Conservation (phyloP, 2,329 filamentous ascomycete genomes). For the Hypoxylon sp. region DNA sequence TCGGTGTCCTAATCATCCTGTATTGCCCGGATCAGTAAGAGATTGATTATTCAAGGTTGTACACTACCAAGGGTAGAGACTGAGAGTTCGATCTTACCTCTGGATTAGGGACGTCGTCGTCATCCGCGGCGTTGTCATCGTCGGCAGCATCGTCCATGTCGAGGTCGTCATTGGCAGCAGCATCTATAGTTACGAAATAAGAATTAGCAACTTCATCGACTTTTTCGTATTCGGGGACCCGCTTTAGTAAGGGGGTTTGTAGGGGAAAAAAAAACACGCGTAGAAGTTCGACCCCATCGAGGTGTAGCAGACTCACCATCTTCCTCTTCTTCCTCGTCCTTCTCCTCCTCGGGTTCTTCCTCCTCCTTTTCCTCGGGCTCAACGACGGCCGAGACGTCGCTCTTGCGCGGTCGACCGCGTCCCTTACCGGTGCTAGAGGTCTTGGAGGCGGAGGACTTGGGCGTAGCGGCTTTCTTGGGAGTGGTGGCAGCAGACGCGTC, state of each 20-base stretch:
- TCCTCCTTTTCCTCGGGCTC: conserved; percentile 53
- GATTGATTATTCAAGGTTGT: conserved; percentile 2
- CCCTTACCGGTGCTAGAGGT: conserved; percentile 46
- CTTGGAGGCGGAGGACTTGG: conserved; percentile 48
- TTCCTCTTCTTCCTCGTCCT: conserved; percentile 45
- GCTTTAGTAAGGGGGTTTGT: neutral
- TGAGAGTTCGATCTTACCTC: conserved; percentile 46
- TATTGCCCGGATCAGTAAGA: conserved; percentile 52
- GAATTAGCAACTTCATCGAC: conserved; percentile 23
- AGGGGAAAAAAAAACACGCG: neutral
- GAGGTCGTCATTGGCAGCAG: conserved; percentile 43
- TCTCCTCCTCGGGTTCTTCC: conserved; percentile 48
- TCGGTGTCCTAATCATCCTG: conserved; percentile 53
- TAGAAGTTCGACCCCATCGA: neutral
- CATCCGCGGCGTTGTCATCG: conserved; percentile 32
- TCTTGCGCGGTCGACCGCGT: conserved; percentile 49
- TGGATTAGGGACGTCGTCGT: conserved; percentile 26
- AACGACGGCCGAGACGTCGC: conserved; percentile 37
- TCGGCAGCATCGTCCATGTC: conserved; percentile 34
- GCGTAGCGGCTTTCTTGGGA: conserved; percentile 52
- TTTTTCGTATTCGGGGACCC: conserved; percentile 12
- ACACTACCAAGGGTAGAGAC: neutral
- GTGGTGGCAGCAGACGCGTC: conserved; percentile 45
- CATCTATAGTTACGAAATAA: conserved; percentile 39
- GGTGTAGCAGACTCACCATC: conserved; percentile 38